phyloP scores from a whole-genome alignment of 208 protist species.

The Acanthamoeba culbertsoni region DNA sequence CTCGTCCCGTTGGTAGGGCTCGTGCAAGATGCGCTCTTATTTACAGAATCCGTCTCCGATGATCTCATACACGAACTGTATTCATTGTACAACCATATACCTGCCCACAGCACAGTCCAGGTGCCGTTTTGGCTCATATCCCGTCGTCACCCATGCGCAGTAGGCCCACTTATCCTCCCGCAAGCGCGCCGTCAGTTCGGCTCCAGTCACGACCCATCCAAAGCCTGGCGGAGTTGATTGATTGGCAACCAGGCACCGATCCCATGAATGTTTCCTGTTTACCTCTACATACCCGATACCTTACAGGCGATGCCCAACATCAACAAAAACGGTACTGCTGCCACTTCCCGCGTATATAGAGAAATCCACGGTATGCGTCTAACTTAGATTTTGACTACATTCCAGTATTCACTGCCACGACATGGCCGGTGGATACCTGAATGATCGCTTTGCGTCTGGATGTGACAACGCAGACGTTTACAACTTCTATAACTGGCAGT shows the following conservation, averaged over 20 bases:
- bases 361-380: neutral
- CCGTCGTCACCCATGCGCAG: neutral
- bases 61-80: neutral
- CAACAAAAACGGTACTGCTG: neutral
- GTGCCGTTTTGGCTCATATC: neutral
- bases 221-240: neutral
- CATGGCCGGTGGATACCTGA: slow-evolving; percentile 55
- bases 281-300: neutral
- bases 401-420: slow-evolving; percentile 56
- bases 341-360: no score
- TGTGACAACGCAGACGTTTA: slow-evolving; percentile 69
- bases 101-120: neutral
- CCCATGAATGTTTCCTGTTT: neutral
- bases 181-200: neutral
- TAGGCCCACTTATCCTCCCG: neutral
- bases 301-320: neutral
- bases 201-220: neutral
- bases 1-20: neutral
- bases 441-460: slow-evolving; percentile 2
- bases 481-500: slow-evolving; percentile 85
- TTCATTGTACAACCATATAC: no score
- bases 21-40: neutral
- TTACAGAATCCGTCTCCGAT: neutral
- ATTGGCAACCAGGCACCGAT: slow-evolving; percentile 9
- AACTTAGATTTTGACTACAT: neutral